Base-by-base conservation (phyloP, 73 alveolate genomes). In the Tetrahymena elliotti region DNA sequence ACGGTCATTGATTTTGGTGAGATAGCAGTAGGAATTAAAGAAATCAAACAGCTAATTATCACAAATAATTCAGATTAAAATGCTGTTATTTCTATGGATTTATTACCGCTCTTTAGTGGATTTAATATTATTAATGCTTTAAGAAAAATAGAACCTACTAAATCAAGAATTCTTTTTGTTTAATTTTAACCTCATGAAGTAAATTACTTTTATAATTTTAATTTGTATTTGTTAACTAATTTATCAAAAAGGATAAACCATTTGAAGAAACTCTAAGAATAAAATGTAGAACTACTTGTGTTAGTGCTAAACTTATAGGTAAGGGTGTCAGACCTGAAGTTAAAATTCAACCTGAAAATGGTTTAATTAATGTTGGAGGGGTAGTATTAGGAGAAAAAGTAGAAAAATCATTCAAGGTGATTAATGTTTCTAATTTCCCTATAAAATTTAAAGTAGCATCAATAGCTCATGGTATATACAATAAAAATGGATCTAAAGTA, bases 311-410 rank as follows among this genome's bases (percentile, higher is more conserved):
- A 41, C 95, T 99, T 53, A 99, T 98, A 52, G 99, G 99, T 53
- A 93, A 96, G 41, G 99, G 99, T 22, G 99, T 99, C 18, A 98
- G 99, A 92, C 99, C 99, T 15, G 99, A 99, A 96, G 99, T 99
- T 3, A 96, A 97, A 39, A 97, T 97, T 0, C 97, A 96, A 38
- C 97, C 98, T 20, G 98, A 97, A 93, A 98, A 99, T 93, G 99
- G 99, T 15, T 95, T 98, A 52, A 88, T 99, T 47, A 94, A 97
- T 92, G 95, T 98, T 83, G 99, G 99, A n/a, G 98, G 99, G 84
- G 97, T 98, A 33, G 93, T 99, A 20, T 95, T 96, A 40, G 98
- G 98, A 38, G 99, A 99, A 83, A 93, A 95, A 33, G 98, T 97
- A 10, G 99, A 99, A 93, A 98, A 98, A 95, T 92, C 96, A 27